Evolutionary conservation across 78 protist species (phyloP), one percentile per base, ranked within the genome.

Genomic region (Pelomyxa schiedti): DNA sequence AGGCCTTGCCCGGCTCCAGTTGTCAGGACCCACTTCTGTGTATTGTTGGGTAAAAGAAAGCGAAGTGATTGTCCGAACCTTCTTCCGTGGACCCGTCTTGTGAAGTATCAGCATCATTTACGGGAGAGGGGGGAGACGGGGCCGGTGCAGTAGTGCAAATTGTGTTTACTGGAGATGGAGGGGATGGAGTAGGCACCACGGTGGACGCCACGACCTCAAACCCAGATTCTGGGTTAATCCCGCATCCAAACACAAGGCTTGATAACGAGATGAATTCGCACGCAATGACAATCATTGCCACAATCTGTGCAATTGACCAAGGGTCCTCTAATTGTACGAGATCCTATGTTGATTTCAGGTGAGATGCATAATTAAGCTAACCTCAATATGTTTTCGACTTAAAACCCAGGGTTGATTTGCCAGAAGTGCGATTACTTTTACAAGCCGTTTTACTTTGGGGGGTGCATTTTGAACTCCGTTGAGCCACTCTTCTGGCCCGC

Each of bases 381-480:
- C 28, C 5, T 3, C 91, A 1, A 89, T 73, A 63, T 89, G 78
- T 8, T 77, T 58, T 30, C 39, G 67, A 3, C 86, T 84, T 42
- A 89, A 36, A 35, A 66, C 66, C 93, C 93, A 89, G 5, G 93
- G 93, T 65, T 77, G 90, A 43, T 89, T 86, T 4, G 87, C 88
- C 75, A 89, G 74, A 30, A 83, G 66, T 52, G 69, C 67, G 29
- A 72, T 77, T 35, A 82, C 65, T 52, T 86, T 47, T 8, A 86
- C 58, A n/a, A 89, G 80, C 28, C 73, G 75, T 73, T 79, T 76
- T 6, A 89, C 39, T 43, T 89, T 89, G 42, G 53, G 69, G 29
- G 93, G 91, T 24, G 77, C 69, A 64, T 78, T 35, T 29, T 86
- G 83, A 16, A 89, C 66, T 26, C 90, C 88, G n/a, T 74, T 39